Conservation (phyloP, 768 basidiomycete species). For the Tricholoma furcatifolium region DNA sequence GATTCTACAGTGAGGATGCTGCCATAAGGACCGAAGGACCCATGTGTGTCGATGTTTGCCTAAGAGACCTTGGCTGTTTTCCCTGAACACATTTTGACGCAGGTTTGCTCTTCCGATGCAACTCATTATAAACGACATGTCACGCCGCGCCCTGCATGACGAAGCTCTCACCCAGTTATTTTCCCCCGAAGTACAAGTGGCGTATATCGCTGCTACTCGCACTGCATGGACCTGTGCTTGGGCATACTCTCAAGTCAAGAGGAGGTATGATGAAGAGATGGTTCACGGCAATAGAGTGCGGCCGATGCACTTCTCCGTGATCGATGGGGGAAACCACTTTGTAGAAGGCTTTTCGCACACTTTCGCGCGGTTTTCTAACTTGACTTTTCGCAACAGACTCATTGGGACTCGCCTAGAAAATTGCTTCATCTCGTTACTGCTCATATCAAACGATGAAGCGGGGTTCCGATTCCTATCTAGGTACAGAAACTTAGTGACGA, state of each 20-base stretch:
- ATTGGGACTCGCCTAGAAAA: constrained; percentile 8
- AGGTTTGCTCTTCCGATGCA: constrained; percentile 18
- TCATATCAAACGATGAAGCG: neutral
- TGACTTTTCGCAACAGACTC: neutral
- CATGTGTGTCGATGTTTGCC: neutral
- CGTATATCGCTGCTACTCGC: neutral
- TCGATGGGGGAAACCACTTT: constrained; percentile 1
- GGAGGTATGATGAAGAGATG: neutral
- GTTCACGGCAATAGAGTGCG: neutral
- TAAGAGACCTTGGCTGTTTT: too few relatives aligned
- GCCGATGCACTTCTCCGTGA: neutral
- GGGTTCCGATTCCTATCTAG: too few relatives aligned
- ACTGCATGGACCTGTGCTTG: constrained; percentile 3
- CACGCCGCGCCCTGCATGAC: constrained; percentile 20
- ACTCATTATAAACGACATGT: constrained; percentile 10
- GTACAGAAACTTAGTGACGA: too few relatives aligned
- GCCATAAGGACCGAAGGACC: constrained; percentile 18
- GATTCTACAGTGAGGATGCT: constrained; percentile 14
- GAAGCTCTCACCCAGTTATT: constrained; percentile 4
- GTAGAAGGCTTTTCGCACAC: neutral
- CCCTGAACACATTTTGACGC: too few relatives aligned
- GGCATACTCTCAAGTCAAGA: neutral
- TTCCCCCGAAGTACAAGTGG: constrained; percentile 4
- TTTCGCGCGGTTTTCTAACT: neutral
- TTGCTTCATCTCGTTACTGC: constrained; percentile 1